These are phyloP conservation scores for Penicillium taxi DNA, from an alignment of 495 filamentous ascomycete species.

Conservation along the genomic window DNA sequence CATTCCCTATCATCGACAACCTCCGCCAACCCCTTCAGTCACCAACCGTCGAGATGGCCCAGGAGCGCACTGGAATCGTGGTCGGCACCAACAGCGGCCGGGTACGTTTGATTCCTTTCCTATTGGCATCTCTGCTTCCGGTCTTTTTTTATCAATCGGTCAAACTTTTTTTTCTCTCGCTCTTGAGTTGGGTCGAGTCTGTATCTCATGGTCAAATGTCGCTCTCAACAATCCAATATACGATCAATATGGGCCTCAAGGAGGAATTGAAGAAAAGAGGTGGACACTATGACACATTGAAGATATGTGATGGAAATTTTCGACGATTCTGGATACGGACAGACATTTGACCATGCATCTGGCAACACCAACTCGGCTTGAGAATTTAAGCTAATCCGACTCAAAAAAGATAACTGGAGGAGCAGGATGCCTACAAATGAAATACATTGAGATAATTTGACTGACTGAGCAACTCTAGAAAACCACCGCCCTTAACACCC, in stretches of 20 bases:
- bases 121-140: too few species aligned
- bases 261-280: background rate
- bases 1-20: slow-evolving; percentile 34
- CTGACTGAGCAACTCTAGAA: slow-evolving; percentile 55
- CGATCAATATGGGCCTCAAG: background rate
- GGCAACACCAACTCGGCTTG: slow-evolving; percentile 3
- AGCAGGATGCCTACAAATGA: background rate
- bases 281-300: background rate
- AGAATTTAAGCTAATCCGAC: slow-evolving; percentile 9
- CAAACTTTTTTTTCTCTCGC: slow-evolving; percentile 9
- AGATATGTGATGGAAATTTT: slow-evolving; percentile 8
- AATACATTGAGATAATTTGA: slow-evolving; percentile 5
- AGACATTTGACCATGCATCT: slow-evolving; percentile 2
- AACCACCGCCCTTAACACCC: slow-evolving; percentile 73
- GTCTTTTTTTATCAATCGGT: too few species aligned
- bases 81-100: slow-evolving; percentile 84
- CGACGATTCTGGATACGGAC: too few species aligned
- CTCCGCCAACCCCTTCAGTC: slow-evolving; percentile 39
- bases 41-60: slow-evolving; percentile 48
- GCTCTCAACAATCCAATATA: slow-evolving; percentile 1
- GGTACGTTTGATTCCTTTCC: slow-evolving; percentile 49
- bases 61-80: slow-evolving; percentile 66
- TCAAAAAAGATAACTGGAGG: slow-evolving; percentile 1
- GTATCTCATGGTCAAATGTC: slow-evolving; percentile 7
- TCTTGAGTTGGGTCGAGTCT: slow-evolving; percentile 13